phyloP scores from a whole-genome alignment of 2,329 filamentous ascomycete genomes.

The Aspergillus japonicus region DNA sequence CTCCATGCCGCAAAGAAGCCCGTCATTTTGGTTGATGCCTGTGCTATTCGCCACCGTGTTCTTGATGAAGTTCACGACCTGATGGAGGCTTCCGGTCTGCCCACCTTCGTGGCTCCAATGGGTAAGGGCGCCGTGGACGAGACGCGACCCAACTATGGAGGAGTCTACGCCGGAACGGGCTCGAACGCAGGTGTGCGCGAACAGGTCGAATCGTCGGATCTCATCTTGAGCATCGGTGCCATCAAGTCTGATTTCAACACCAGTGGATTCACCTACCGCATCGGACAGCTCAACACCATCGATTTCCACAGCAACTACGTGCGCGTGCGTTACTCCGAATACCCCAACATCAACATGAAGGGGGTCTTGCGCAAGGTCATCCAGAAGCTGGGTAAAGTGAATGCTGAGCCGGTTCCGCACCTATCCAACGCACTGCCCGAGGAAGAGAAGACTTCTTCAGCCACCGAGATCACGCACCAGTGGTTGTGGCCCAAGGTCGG shows the following conservation, averaged over 20 bases:
- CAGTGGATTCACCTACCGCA: conserved; percentile 78
- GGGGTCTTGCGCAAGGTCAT: conserved; percentile 73
- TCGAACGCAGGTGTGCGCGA: conserved; percentile 56
- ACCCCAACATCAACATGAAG: conserved; percentile 75
- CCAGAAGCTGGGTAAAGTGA: conserved; percentile 57
- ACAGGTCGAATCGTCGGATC: conserved; percentile 41
- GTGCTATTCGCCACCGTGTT: conserved; percentile 73
- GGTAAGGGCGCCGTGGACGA: conserved; percentile 84
- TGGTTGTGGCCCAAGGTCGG: conserved; percentile 74
- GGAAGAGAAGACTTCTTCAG: conserved; percentile 30
- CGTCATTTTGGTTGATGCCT: conserved; percentile 78
- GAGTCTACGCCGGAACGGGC: conserved; percentile 80
- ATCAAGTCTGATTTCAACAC: conserved; percentile 50
- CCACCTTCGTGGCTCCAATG: conserved; percentile 87
- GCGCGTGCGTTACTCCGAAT: conserved; percentile 74
- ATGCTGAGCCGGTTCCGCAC: conserved; percentile 52
- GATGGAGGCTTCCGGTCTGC: conserved; percentile 69
- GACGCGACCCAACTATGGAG: conserved; percentile 70
- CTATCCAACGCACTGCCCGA: conserved; percentile 55
- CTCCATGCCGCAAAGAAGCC: conserved; percentile 72
- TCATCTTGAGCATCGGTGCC: conserved; percentile 45
- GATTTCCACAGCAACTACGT: conserved; percentile 77
- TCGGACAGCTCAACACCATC: conserved; percentile 75
- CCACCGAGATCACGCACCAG: conserved; percentile 49
- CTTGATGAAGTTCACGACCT: conserved; percentile 70